Percentiles rank a stretch among this genome's conserved stretches.
Evolutionary conservation across 345 rosid species (phyloP).

Genomic region (Lepidium africanum): DNA sequence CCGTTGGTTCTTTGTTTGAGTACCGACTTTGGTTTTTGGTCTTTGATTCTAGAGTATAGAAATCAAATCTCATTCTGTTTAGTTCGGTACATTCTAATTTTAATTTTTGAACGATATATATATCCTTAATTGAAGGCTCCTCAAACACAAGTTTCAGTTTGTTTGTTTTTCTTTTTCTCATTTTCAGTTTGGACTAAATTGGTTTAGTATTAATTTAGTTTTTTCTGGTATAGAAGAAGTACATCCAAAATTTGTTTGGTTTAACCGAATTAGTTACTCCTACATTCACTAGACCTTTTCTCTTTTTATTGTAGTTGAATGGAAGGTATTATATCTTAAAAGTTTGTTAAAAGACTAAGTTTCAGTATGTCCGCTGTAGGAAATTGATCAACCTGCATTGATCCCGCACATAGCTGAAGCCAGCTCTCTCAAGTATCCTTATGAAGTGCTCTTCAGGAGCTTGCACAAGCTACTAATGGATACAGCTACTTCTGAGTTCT

Average conservation of each 20-base stretch:
- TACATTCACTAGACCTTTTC: background rate
- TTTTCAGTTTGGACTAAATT: conserved; percentile 1
- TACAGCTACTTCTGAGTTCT: conserved; percentile 98
- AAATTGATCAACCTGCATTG: conserved; percentile 93
- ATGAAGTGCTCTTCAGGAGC: conserved; percentile 96
- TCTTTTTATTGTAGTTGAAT: background rate
- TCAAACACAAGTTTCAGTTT: background rate
- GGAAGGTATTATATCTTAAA: background rate
- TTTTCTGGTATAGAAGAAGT: background rate
- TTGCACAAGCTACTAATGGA: conserved; percentile 95
- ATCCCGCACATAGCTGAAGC: conserved; percentile 99
- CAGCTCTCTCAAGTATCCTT: conserved; percentile 82
- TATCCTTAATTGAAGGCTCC: background rate
- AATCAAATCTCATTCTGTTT: background rate
- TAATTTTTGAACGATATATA: background rate
- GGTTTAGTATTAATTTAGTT: background rate
- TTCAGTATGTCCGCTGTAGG: conserved; percentile 43
- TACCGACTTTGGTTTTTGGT: background rate
- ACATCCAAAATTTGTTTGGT: background rate
- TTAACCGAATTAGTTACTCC: background rate
- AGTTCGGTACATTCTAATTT: background rate
- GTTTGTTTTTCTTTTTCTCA: background rate
- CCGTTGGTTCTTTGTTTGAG: background rate
- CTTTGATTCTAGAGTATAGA: background rate
- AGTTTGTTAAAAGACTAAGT: conserved; percentile 8